Conservation (phyloP, 2,329 filamentous ascomycete species). For the Penicillium sclerotiorum region DNA sequence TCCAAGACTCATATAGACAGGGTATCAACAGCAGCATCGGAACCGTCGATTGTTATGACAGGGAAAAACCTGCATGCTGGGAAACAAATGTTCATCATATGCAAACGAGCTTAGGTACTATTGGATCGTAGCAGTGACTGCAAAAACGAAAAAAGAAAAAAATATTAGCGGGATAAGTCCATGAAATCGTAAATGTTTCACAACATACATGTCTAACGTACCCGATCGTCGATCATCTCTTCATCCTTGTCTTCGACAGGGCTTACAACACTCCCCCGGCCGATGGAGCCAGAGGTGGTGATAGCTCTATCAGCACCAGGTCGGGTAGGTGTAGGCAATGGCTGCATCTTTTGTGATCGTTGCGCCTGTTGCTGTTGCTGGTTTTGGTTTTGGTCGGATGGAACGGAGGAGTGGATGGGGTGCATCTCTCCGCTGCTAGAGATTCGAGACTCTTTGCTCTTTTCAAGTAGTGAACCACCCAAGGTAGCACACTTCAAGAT, state of each 20-base stretch:
- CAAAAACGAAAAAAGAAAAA: background rate
- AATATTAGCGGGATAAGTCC: conserved; percentile 12
- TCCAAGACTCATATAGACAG: conserved; percentile 28
- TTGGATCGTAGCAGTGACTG: conserved; percentile 49
- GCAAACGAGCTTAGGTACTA: conserved; percentile 46
- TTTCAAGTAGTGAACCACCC: conserved; percentile 55
- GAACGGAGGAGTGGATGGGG: conserved; percentile 31
- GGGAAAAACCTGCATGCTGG: conserved; percentile 24
- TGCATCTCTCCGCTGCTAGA: conserved; percentile 45
- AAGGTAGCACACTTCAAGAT: conserved; percentile 96
- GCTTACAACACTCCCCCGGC: conserved; percentile 61
- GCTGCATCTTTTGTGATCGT: conserved; percentile 19
- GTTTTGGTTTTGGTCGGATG: conserved; percentile 43
- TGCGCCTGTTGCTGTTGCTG: conserved; percentile 20
- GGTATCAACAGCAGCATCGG: conserved; percentile 28
- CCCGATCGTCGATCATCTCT: conserved; percentile 63
- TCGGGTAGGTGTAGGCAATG: conserved; percentile 35
- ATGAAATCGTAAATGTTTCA: background rate
- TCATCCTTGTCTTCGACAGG: conserved; percentile 56
- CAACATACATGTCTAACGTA: conserved; percentile 39
- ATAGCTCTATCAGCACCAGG: conserved; percentile 66
- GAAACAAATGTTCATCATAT: conserved; percentile 29
- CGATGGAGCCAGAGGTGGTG: conserved; percentile 67
- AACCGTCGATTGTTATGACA: conserved; percentile 31
- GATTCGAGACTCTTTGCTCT: conserved; percentile 47